A percentile compares a stretch with the other conserved stretches of the same genome.
phyloP scores from a whole-genome alignment of 2,329 filamentous ascomycete species.

The Penicillium sp. region DNA sequence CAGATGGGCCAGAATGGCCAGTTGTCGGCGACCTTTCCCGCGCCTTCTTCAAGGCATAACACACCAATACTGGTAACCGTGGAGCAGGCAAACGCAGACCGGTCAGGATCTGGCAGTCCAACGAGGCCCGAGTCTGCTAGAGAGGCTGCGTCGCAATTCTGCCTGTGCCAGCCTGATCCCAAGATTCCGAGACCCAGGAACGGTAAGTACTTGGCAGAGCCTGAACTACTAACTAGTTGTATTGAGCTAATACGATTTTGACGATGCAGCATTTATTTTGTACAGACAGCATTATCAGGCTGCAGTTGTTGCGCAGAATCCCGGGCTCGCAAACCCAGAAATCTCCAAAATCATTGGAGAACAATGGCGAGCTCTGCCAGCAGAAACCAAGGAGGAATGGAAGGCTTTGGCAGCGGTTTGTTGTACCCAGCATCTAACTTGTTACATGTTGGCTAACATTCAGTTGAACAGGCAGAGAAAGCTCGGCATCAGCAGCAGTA shows the following conservation, averaged over 20 bases:
- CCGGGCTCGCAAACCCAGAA: conserved; percentile 88
- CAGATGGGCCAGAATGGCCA: conserved; percentile 21
- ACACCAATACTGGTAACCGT: not conserved
- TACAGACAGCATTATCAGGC: conserved; percentile 93
- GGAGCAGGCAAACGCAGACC: conserved; percentile 17
- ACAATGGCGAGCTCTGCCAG: conserved; percentile 77
- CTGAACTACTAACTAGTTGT: not conserved
- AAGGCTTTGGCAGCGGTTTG: conserved; percentile 75
- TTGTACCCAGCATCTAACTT: not conserved
- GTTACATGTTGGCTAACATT: conserved; percentile 2
- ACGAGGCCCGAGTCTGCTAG: conserved; percentile 31
- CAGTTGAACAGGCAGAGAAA: conserved; percentile 69
- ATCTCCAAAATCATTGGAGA: conserved; percentile 96
- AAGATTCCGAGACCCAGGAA: conserved; percentile 69
- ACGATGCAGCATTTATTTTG: conserved; percentile 80
- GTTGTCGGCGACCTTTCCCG: conserved; percentile 12
- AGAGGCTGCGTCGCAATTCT: conserved; percentile 52
- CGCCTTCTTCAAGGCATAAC: conserved; percentile 1
- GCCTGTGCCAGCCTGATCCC: conserved; percentile 66
- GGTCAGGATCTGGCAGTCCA: conserved; percentile 31
- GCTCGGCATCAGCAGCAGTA: conserved; percentile 82
- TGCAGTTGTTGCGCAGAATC: conserved; percentile 73
- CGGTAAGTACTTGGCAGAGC: conserved; percentile 49
- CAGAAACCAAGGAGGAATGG: conserved; percentile 78
- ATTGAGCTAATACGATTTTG: not conserved